Conservation (phyloP, 345 rosid genomes). For the Adansonia digitata region DNA sequence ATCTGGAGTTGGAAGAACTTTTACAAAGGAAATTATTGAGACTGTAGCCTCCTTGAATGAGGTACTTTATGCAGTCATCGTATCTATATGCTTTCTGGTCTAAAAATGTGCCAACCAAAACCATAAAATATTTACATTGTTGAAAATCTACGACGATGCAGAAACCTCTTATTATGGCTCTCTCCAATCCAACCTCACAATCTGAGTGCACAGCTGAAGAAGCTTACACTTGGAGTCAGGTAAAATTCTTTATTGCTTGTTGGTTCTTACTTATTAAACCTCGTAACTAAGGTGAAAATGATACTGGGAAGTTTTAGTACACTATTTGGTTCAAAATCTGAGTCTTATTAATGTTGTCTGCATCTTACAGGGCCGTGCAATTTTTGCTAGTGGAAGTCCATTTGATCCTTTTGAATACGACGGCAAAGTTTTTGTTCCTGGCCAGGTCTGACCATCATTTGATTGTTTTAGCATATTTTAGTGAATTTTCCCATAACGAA, state of each 20-base stretch:
- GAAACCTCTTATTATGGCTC: conserved; percentile 93
- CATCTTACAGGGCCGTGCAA: conserved; percentile 73
- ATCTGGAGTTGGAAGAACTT: conserved; percentile 79
- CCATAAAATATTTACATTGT: background rate
- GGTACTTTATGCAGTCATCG: conserved; percentile 29
- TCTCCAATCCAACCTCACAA: conserved; percentile 97
- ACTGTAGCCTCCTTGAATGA: conserved; percentile 75
- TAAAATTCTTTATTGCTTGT: conserved; percentile 18
- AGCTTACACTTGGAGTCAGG: conserved; percentile 93
- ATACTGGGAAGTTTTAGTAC: background rate
- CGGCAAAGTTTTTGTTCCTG: conserved; percentile 71
- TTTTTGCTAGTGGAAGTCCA: conserved; percentile 97
- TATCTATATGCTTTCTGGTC: background rate
- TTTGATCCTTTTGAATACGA: conserved; percentile 77
- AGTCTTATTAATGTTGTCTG: background rate
- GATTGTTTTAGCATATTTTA: background rate
- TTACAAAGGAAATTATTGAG: conserved; percentile 88
- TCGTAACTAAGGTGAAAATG: background rate
- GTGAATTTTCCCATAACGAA: background rate
- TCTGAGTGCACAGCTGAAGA: conserved; percentile 97
- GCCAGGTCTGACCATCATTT: conserved; percentile 53
- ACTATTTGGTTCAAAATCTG: background rate
- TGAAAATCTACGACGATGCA: conserved; percentile 23
- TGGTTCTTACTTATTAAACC: background rate
- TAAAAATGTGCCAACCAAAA: background rate